These are phyloP conservation scores for Gastroboletus turbinatus DNA, from an alignment of 1,284 basidiomycete genomes.

Conservation along the genomic window DNA sequence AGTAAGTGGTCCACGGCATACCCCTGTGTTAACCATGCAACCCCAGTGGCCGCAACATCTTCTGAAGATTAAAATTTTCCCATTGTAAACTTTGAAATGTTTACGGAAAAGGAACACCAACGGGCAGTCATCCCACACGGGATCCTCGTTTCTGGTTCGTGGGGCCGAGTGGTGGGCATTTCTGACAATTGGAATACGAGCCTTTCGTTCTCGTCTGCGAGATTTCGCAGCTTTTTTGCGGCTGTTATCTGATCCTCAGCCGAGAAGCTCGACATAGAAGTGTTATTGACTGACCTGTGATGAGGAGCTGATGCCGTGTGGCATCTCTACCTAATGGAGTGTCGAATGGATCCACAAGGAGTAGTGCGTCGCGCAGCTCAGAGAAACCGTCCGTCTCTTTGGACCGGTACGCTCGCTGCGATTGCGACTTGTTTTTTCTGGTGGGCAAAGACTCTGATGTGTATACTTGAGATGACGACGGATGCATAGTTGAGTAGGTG, in stretches of 20 bases:
- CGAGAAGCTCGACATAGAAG: neutral
- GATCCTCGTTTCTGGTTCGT: neutral
- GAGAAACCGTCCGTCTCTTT: constrained; percentile 35
- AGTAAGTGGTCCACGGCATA: constrained; percentile 5
- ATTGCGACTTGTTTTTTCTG: constrained; percentile 29
- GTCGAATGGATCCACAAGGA: constrained; percentile 28
- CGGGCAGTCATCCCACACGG: neutral
- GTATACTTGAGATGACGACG: constrained; percentile 6
- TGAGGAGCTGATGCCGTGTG: constrained; percentile 32
- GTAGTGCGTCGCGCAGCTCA: constrained; percentile 28
- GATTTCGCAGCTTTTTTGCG: constrained; percentile 25
- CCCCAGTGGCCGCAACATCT: constrained; percentile 1
- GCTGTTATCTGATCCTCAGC: constrained; percentile 15
- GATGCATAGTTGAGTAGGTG: constrained; percentile 6
- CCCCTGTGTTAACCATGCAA: constrained; percentile 7
- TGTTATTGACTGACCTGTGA: constrained; percentile 19
- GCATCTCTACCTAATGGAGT: constrained; percentile 27
- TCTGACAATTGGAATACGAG: constrained; percentile 20
- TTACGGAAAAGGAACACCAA: constrained; percentile 9
- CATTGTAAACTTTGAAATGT: neutral
- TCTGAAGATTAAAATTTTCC: constrained; percentile 4
- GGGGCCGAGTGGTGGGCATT: neutral
- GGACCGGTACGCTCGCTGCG: constrained; percentile 32
- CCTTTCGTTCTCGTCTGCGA: constrained; percentile 25
- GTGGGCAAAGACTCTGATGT: constrained; percentile 1